Evolutionary conservation across 352 stramenopile genomes (phyloP).

Genomic region (Phytopythium mirpurense): DNA sequence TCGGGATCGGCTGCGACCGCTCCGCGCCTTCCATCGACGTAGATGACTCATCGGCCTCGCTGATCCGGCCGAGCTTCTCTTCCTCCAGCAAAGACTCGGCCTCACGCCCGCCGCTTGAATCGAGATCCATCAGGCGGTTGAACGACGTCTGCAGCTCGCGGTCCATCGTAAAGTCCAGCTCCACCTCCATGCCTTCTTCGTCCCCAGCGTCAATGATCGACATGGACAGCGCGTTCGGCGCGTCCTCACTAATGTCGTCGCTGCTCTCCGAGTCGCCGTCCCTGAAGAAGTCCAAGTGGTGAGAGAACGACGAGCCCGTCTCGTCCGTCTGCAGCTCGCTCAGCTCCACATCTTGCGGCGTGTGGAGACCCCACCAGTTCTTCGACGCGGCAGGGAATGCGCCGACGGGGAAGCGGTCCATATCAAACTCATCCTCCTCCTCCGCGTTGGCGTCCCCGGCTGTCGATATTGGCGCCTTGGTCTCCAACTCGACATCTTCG

Average conservation of each 20-base stretch:
- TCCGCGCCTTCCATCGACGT: not conserved
- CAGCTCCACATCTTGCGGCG: conserved; percentile 50
- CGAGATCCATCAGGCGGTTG: conserved; percentile 62
- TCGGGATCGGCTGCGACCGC: conserved; percentile 35
- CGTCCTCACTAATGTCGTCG: conserved; percentile 12
- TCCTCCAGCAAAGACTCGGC: conserved; percentile 28
- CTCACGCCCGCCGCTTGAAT: conserved; percentile 37
- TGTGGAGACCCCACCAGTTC: conserved; percentile 70
- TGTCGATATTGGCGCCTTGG: not conserved
- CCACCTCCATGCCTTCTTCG: conserved; percentile 70
- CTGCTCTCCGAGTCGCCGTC: conserved; percentile 25
- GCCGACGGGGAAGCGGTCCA: conserved; percentile 35
- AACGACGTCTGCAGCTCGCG: conserved; percentile 70
- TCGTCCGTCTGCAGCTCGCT: conserved; percentile 77
- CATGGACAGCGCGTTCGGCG: conserved; percentile 64
- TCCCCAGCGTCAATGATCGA: conserved; percentile 71
- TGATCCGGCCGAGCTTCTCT: conserved; percentile 16
- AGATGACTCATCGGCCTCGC: not conserved
- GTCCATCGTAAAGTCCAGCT: conserved; percentile 79
- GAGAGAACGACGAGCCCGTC: conserved; percentile 63
- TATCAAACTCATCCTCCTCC: conserved; percentile 40
- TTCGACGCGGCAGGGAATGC: conserved; percentile 62
- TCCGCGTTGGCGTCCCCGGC: conserved; percentile 1
- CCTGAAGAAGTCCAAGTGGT: conserved; percentile 50
- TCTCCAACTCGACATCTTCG: not conserved